Conservation (phyloP, 176 grass and related monocot species). For the Rhynchospora breviuscula region DNA sequence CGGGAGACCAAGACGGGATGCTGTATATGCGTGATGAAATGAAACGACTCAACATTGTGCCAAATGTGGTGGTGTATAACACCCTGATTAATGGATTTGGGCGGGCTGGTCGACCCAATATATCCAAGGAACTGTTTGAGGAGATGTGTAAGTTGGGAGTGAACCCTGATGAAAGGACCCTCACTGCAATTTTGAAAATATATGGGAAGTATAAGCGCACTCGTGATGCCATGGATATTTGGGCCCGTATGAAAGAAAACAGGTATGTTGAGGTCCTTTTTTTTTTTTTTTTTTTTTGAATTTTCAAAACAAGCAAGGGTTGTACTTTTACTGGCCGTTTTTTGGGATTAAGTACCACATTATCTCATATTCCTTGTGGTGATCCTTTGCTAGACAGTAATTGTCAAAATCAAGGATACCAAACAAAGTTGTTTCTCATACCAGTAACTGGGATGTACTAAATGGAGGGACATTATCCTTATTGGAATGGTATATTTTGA, state of each 20-base stretch:
- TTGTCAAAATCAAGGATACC: background rate
- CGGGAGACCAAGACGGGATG: slow-evolving; percentile 76
- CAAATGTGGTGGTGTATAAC: slow-evolving; percentile 95
- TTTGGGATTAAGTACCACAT: background rate
- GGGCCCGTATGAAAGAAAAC: slow-evolving; percentile 51
- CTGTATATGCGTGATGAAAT: slow-evolving; percentile 67
- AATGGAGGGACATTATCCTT: background rate
- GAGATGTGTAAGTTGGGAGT: slow-evolving; percentile 62
- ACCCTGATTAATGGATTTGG: slow-evolving; percentile 70
- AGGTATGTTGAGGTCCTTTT: background rate
- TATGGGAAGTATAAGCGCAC: slow-evolving; percentile 75
- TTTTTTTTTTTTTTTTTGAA: background rate
- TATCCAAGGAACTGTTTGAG: slow-evolving; percentile 73
- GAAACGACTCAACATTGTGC: slow-evolving; percentile 43
- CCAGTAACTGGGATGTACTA: background rate
- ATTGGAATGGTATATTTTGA: background rate
- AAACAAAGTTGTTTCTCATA: background rate
- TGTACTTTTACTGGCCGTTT: background rate
- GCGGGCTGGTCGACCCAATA: slow-evolving; percentile 51
- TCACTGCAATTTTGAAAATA: slow-evolving; percentile 77
- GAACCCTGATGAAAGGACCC: slow-evolving; percentile 69
- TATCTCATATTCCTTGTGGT: background rate
- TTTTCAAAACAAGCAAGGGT: background rate
- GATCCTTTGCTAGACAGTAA: background rate
- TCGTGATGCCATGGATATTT: slow-evolving; percentile 69